Evolutionary conservation across 208 protist genomes (phyloP).

Genomic region (Endotrypanum monterogeii): DNA sequence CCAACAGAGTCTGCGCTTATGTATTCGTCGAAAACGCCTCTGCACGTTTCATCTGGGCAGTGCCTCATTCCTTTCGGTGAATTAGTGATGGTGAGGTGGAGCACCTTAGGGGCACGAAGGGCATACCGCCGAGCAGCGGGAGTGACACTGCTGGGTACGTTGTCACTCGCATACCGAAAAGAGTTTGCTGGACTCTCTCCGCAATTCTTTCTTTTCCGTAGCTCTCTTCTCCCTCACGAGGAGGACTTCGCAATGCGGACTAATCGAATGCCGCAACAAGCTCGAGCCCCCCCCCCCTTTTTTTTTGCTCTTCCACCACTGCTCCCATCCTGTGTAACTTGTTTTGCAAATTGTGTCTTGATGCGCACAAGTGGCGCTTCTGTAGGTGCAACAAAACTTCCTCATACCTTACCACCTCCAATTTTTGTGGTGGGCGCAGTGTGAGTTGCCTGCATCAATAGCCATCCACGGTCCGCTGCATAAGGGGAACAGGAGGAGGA

Average conservation of each 20-base stretch:
- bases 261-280: not conserved
- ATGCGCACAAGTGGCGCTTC: not conserved
- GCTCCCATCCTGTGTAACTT: conserved; percentile 4
- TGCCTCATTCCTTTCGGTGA: not conserved
- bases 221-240: not conserved
- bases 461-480: not conserved
- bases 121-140: not conserved
- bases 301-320: not conserved
- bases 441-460: not conserved
- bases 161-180: no score
- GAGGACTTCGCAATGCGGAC: not conserved
- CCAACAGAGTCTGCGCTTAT: not conserved
- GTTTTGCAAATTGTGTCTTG: not conserved
- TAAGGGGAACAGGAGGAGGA: not conserved
- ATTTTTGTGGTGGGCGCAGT: not conserved
- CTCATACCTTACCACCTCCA: not conserved
- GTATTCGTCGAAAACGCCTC: not conserved
- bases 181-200: not conserved
- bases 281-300: not conserved
- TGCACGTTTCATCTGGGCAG: not conserved
- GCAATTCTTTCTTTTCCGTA: not conserved
- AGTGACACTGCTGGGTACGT: not conserved
- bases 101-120: not conserved
- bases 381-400: not conserved
- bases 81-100: not conserved